A percentile compares a stretch with the other conserved stretches of the same genome.
Evolutionary conservation across 202 grass and related monocot genomes (phyloP).

Genomic region (Schoenoplectus tabernaemontani): DNA sequence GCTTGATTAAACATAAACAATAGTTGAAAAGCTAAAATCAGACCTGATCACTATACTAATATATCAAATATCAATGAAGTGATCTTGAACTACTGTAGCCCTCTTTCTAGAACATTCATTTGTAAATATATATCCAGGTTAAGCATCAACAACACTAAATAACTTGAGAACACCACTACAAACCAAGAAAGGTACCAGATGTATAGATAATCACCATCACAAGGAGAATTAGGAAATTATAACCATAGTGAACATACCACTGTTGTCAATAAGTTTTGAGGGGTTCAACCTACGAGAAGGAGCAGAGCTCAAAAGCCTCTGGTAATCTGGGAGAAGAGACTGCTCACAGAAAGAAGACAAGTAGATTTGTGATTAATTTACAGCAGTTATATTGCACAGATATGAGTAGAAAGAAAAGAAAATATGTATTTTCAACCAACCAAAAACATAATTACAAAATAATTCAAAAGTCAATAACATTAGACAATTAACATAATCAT

Average conservation of each 20-base stretch:
- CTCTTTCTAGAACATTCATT: not conserved
- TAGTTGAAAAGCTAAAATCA: not conserved
- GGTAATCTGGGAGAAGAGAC: conserved; percentile 99
- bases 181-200: not conserved
- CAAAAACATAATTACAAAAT: not conserved
- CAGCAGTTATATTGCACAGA: conserved; percentile 2
- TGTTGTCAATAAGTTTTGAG: conserved; percentile 98
- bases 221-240: not conserved
- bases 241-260: conserved; percentile 44
- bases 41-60: not conserved
- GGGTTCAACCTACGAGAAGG: conserved; percentile 94
- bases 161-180: not conserved
- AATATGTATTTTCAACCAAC: not conserved
- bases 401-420: not conserved
- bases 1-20: not conserved
- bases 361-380: conserved; percentile 21
- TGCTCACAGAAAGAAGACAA: conserved; percentile 30
- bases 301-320: conserved; percentile 91
- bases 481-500: conserved; percentile 5
- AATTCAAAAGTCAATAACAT: not conserved
- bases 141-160: not conserved
- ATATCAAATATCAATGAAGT: not conserved
- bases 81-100: not conserved
- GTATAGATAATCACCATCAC: not conserved
- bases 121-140: not conserved